Base-by-base conservation (phyloP, 305 asterid species). In the Fraxinus sp. region DNA sequence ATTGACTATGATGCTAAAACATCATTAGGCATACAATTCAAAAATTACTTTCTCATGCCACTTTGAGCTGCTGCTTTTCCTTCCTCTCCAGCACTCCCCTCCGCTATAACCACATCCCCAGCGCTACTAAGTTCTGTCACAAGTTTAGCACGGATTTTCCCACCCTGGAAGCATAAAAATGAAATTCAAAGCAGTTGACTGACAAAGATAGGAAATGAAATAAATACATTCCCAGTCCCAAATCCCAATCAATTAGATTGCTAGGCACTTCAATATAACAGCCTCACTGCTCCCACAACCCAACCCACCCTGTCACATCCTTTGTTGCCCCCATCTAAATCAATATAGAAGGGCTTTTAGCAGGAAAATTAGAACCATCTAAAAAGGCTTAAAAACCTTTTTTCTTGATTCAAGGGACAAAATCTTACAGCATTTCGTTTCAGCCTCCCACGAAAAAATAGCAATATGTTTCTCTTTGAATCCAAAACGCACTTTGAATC, bases 371-470 rank as follows among this genome's bases (percentile, higher is more conserved):
- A 26, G 68, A 57, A 66, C 74, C 37, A 57, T 16, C 72, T 35
- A 43, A 79, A 75, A 32, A 79, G 43, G 11, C 39, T 9, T 24
- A 0, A 52, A 76, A 66, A 18, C 74, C 35, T 49, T 46, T 57
- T 57, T 64, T 77, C 41, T 33, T 22, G 62, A 83, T 74, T 22
- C 62, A 52, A 83, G 36, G 75, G 84, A 81, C 37, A 68, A 86
- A 81, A 85, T 79, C 97, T 89, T 91, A 96, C 99, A 77, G 98
- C 97, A 82, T 96, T 96, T 89, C 99, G 92, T 89, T 96, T 93
- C 82, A 95, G 93, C 88, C 99, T 90, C 87, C 99, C 99, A 37
- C 98, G 97, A 35, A 96, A 95, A 89, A 89, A 96, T 77, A 96
- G 90, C 85, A 96, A 88, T 39, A 92, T 89, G 66, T 89, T 91